Conservation (phyloP, 2,329 filamentous ascomycete genomes). For the Trichophyton mentagrophytes region DNA sequence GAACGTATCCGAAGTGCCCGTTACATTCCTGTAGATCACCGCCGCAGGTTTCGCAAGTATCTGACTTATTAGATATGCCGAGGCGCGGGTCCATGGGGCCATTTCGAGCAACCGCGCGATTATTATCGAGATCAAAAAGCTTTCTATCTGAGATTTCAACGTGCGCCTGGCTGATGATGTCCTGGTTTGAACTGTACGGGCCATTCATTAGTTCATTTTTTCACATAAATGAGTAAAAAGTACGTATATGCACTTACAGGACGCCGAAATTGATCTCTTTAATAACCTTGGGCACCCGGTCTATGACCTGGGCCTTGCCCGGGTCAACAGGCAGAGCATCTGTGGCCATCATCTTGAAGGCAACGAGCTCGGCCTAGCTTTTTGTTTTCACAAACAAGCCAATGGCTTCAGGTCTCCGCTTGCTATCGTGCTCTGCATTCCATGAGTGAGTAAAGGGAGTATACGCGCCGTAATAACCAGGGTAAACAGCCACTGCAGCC, state of each 20-base stretch:
- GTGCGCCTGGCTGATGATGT: slow-evolving; percentile 90
- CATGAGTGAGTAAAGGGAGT: background rate
- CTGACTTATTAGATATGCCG: slow-evolving; percentile 76
- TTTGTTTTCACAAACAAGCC: background rate
- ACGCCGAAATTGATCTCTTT: slow-evolving; percentile 90
- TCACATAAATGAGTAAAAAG: slow-evolving; percentile 17
- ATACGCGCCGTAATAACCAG: background rate
- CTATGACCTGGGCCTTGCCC: slow-evolving; percentile 76
- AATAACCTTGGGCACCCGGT: slow-evolving; percentile 81
- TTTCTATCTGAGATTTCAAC: slow-evolving; percentile 88
- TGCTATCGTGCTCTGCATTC: background rate
- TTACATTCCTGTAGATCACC: slow-evolving; percentile 72
- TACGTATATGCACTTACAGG: slow-evolving; percentile 42
- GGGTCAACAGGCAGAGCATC: slow-evolving; percentile 36
- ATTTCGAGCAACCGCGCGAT: slow-evolving; percentile 61
- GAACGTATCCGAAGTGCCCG: slow-evolving; percentile 90
- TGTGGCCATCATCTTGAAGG: slow-evolving; percentile 26
- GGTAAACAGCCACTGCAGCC: too few relatives aligned
- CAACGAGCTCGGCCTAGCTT: background rate
- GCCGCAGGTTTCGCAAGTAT: slow-evolving; percentile 69
- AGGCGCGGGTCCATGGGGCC: slow-evolving; percentile 80
- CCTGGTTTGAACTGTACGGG: slow-evolving; percentile 60
- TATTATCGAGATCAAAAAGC: slow-evolving; percentile 78
- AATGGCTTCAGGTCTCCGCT: background rate
- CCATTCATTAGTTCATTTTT: slow-evolving; percentile 5